Base-by-base conservation (phyloP, 306 rosid species). In the Castanea sativa region DNA sequence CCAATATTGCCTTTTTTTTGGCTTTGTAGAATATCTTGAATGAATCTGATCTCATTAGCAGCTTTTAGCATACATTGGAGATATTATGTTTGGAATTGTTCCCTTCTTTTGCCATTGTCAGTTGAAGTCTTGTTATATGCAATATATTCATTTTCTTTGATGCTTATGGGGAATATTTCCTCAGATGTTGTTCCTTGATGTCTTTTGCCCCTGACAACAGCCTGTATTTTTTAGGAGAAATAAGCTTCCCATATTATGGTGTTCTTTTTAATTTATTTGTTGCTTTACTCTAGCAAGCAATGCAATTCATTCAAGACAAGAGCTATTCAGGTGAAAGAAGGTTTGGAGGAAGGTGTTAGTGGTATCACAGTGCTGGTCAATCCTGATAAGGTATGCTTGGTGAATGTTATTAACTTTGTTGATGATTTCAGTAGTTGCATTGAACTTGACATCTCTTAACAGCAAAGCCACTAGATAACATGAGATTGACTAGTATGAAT, bases 321-420 rank as follows among this genome's bases (percentile, higher is more conserved):
- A 75, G 99, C 99, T 38, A 14, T 14, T 35, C 25, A 72, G 84
- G 98, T 90, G 87, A 89, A 88, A 81, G 80, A 73, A 58, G 91
- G 94, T 51, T 38, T 95, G 30, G 92, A 88, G 91, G 70, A 75
- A 20, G 81, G 83, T 6, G 75, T 69, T 70, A 1, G 77, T 78
- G 94, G 91, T 61, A 68, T 95, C 76, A 71, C 57, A 49, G 96
- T 91, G 83, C 64, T 76, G 41, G 32, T 91, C 82, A 95, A 95
- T 52, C 98, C 97, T 58, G 87, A 88, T 14, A 90, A 89, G 98
- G 99, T 91, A 88, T 29, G 58, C 64, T 56, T 55, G 12, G 52
- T 51, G 33, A 55, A 29, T 23, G 55, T 53, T 70, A n/a, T 73
- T 76, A 43, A 55, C 55, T 73, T 5, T 69, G 52, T n/a, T 56